phyloP scores from a whole-genome alignment of 2,329 filamentous ascomycete genomes.

The Alternaria hordeiaustralica region DNA sequence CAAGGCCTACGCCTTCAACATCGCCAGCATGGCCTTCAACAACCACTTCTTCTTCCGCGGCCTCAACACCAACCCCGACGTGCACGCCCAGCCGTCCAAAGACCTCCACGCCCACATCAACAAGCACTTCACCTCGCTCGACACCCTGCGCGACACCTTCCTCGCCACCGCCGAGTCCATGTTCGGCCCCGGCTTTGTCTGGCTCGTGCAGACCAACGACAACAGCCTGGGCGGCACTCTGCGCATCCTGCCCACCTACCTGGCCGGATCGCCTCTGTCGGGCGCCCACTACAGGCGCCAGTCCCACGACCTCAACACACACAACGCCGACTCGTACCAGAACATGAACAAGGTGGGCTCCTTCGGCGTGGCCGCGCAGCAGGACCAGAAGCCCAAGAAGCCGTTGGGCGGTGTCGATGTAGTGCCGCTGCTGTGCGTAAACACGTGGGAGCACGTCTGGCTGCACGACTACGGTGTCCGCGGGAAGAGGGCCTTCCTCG shows the following conservation, averaged over 20 bases:
- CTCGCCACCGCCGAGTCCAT: constrained; percentile 81
- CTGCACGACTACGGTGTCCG: constrained; percentile 78
- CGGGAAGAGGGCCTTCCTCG: constrained; percentile 78
- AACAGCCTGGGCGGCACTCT: constrained; percentile 53
- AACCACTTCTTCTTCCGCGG: constrained; percentile 81
- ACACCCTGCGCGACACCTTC: constrained; percentile 81
- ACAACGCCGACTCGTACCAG: constrained; percentile 41
- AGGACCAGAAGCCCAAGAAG: constrained; percentile 45
- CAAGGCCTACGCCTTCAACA: constrained; percentile 85
- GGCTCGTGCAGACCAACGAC: constrained; percentile 72
- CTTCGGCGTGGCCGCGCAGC: constrained; percentile 45
- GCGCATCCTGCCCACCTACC: constrained; percentile 85
- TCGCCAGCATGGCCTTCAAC: constrained; percentile 96
- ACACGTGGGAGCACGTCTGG: constrained; percentile 96
- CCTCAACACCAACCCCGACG: constrained; percentile 47
- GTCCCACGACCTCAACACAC: constrained; percentile 72
- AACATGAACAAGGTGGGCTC: constrained; percentile 48
- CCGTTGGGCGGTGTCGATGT: constrained; percentile 73
- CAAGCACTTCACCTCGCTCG: constrained; percentile 78
- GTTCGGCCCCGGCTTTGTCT: constrained; percentile 97
- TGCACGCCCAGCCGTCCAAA: constrained; percentile 39
- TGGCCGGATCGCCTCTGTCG: constrained; percentile 86
- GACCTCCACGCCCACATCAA: constrained; percentile 68
- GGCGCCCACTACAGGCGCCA: constrained; percentile 81
- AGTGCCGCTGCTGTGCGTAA: constrained; percentile 84